Evolutionary conservation across 108 stramenopile genomes (phyloP).

Genomic region (Nitzschia sp.): DNA sequence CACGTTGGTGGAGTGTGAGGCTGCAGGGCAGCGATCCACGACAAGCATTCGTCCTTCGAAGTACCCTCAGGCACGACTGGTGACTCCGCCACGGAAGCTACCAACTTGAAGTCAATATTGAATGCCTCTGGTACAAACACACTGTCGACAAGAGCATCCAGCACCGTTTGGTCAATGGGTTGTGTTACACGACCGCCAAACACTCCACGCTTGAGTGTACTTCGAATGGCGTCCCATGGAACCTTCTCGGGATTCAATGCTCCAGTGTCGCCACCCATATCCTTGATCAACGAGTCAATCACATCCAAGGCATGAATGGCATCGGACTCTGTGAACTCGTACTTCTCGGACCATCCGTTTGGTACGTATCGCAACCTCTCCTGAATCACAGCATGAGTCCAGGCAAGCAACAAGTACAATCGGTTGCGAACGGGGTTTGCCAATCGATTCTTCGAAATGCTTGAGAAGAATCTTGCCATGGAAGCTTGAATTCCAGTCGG

Average conservation of each 20-base stretch:
- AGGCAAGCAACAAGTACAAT: slow-evolving; percentile 88
- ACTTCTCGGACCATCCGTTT: slow-evolving; percentile 90
- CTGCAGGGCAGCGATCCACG: slow-evolving; percentile 69
- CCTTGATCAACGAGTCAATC: slow-evolving; percentile 76
- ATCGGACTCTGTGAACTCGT: slow-evolving; percentile 97
- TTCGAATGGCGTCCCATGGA: slow-evolving; percentile 87
- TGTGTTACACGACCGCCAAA: slow-evolving; percentile 82
- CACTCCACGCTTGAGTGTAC: slow-evolving; percentile 72
- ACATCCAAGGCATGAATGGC: slow-evolving; percentile 89
- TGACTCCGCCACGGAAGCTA: slow-evolving; percentile 44
- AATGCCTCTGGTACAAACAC: slow-evolving; percentile 60
- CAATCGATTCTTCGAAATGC: slow-evolving; percentile 67
- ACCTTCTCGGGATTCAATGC: slow-evolving; percentile 75
- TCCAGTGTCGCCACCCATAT: slow-evolving; percentile 29
- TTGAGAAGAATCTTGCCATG: slow-evolving; percentile 83
- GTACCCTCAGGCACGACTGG: slow-evolving; percentile 72
- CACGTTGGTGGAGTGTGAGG: slow-evolving; percentile 81
- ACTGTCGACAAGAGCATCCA: slow-evolving; percentile 63
- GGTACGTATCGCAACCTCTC: slow-evolving; percentile 96
- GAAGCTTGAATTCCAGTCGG: slow-evolving; percentile 92
- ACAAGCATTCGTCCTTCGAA: slow-evolving; percentile 63
- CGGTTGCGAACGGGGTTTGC: slow-evolving; percentile 70
- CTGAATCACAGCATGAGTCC: slow-evolving; percentile 95
- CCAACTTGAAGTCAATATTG: slow-evolving; percentile 76
- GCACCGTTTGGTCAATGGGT: slow-evolving; percentile 57